Base-by-base conservation (phyloP, 345 rosid species). In the Atalantia buxifolia region DNA sequence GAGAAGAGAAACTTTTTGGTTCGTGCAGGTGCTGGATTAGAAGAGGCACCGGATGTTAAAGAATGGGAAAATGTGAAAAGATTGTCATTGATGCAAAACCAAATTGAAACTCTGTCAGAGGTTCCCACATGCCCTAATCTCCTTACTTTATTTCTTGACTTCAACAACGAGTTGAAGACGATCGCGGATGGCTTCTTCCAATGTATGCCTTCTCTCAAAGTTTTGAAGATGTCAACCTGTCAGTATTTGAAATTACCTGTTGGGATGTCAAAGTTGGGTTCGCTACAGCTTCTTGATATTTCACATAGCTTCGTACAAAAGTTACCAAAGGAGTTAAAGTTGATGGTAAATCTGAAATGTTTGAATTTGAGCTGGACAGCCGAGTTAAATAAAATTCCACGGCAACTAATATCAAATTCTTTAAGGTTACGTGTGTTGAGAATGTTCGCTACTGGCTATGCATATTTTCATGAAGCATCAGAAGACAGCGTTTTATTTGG, bases 191-290 rank as follows among this genome's bases (percentile, higher is more conserved):
- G 69, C 1, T 83, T 86, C 69, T 42, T 42, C 4, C 14, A 42
- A 42, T 10, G 2, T 42, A 42, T 42, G 48, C 48, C 48, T 10
- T 42, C 73, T 38, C 66, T 89, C 56, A 80, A 22, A 48, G 79
- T 87, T 57, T 30, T 87, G n/a, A 86, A 84, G 71, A 63, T 89
- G 71, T 81, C 83, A 8, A 77, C 50, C 60, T 77, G 61, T 48
- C 8, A 78, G 56, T 56, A 63, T 22, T 31, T 83, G 25, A 31
- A 40, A 61, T 64, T 79, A 3, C 48, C 48, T 72, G 3, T 61
- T 67, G 36, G 76, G 42, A 61, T 66, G 48, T 42, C 48, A 10
- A 0, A 42, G 14, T 42, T 42, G 16, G 48, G 48, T 42, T 42
- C 48, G 10, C 48, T 10, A 42, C 4, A 42, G 10, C 48, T 42